Evolutionary conservation across 2,329 filamentous ascomycete species (phyloP).

Genomic region (Colletotrichum liaoningense): DNA sequence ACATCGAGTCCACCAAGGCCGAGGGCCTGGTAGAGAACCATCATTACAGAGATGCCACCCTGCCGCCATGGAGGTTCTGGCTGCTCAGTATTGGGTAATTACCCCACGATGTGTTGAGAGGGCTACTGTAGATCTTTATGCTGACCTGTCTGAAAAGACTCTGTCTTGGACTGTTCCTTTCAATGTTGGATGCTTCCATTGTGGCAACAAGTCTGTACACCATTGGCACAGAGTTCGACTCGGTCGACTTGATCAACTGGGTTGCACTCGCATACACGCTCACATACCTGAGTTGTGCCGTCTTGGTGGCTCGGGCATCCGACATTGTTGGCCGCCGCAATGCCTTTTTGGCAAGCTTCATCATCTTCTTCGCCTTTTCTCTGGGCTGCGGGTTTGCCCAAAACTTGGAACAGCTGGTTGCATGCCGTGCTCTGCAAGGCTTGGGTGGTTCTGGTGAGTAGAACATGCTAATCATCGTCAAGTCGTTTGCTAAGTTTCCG

Average conservation of each 20-base stretch:
- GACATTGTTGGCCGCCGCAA: conserved; percentile 66
- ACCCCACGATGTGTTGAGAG: neutral
- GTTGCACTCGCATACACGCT: conserved; percentile 67
- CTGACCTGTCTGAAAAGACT: conserved; percentile 48
- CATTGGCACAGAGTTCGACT: conserved; percentile 64
- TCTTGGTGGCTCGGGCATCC: conserved; percentile 65
- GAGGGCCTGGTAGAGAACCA: neutral
- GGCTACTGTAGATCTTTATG: neutral
- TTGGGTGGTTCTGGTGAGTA: conserved; percentile 61
- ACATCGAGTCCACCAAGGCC: conserved; percentile 11
- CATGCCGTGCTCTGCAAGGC: conserved; percentile 53
- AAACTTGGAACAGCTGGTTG: conserved; percentile 55
- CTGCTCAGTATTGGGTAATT: conserved; percentile 47
- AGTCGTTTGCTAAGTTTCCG: neutral
- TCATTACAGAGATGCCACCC: conserved; percentile 18
- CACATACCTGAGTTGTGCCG: conserved; percentile 66
- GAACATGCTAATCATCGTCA: conserved; percentile 18
- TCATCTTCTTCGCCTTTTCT: conserved; percentile 68
- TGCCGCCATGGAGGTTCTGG: conserved; percentile 48
- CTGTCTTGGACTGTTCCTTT: conserved; percentile 65
- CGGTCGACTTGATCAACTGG: conserved; percentile 61
- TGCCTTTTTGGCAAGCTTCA: conserved; percentile 61
- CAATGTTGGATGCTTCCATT: conserved; percentile 70
- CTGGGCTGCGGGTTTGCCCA: conserved; percentile 63
- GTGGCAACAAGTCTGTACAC: conserved; percentile 68